Evolutionary conservation across 148 eudicot genomes (phyloP).

Genomic region (Diospyros lotus): DNA sequence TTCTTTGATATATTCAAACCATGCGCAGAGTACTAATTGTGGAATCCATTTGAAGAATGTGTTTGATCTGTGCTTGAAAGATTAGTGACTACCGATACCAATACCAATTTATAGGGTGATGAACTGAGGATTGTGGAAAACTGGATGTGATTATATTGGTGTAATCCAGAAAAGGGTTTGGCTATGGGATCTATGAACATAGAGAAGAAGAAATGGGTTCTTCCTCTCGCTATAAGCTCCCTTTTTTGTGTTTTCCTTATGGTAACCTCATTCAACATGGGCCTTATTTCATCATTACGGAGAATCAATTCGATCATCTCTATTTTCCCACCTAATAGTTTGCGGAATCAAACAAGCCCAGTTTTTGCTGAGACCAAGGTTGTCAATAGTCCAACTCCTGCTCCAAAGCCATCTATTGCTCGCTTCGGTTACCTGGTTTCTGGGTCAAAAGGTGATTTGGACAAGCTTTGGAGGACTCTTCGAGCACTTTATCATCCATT

Average conservation of each 20-base stretch:
- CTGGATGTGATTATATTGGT: not conserved
- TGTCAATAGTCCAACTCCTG: constrained; percentile 34
- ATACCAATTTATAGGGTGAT: not conserved
- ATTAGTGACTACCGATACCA: not conserved
- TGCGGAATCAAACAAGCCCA: constrained; percentile 27
- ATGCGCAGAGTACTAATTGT: constrained; percentile 1
- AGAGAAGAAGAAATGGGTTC: constrained; percentile 75
- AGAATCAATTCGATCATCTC: constrained; percentile 47
- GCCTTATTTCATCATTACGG: constrained; percentile 46
- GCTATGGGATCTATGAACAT: constrained; percentile 34
- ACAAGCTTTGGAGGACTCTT: constrained; percentile 71
- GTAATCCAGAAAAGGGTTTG: constrained; percentile 23
- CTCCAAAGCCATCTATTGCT: constrained; percentile 32
- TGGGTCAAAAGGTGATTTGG: constrained; percentile 72
- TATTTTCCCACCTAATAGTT: constrained; percentile 28
- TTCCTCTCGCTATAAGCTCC: constrained; percentile 58
- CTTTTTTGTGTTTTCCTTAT: constrained; percentile 53
- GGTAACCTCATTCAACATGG: constrained; percentile 71
- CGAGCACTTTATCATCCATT: constrained; percentile 66
- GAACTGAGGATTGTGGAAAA: not conserved
- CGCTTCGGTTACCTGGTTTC: constrained; percentile 74
- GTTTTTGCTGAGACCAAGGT: constrained; percentile 41
- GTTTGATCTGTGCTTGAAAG: constrained; percentile 2
- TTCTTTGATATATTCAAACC: not conserved
- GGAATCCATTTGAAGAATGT: not conserved